A percentile compares a stretch with the other conserved stretches of the same genome.
phyloP scores from a whole-genome alignment of 2,329 filamentous ascomycete species.

The Exophiala calicioides region DNA sequence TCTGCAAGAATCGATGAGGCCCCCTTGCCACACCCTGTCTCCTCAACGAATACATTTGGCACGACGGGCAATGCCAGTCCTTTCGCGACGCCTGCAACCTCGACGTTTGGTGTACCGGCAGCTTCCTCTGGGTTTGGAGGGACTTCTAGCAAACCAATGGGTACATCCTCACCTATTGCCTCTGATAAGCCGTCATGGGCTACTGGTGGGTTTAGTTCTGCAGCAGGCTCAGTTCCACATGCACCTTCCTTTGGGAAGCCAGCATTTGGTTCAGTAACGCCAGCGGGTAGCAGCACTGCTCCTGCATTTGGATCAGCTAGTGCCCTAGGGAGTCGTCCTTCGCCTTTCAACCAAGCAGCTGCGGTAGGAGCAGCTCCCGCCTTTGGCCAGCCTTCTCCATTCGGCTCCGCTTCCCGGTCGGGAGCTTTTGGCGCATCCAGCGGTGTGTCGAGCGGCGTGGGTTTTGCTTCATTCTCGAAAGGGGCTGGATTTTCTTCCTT shows the following conservation, averaged over 20 bases:
- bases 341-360: constrained; percentile 39
- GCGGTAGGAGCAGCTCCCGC: constrained; percentile 10
- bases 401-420: constrained; percentile 11
- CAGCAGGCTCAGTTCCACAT: constrained; percentile 6
- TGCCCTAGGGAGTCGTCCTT: constrained; percentile 34
- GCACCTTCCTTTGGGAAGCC: constrained; percentile 28
- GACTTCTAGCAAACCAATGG: constrained; percentile 23
- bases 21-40: constrained; percentile 12
- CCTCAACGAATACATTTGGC: constrained; percentile 13
- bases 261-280: constrained; percentile 40
- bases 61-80: constrained; percentile 28
- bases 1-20: neutral
- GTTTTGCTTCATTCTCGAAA: constrained; percentile 35
- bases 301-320: constrained; percentile 41
- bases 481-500: constrained; percentile 30
- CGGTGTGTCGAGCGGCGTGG: constrained; percentile 16
- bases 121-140: constrained; percentile 28
- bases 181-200: constrained; percentile 33
- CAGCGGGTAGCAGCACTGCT: constrained; percentile 26
- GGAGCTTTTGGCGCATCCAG: constrained; percentile 26
- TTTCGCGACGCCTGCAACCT: constrained; percentile 40
- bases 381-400: constrained; percentile 27
- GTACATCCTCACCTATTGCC: constrained; percentile 34
- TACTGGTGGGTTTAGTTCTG: constrained; percentile 29
- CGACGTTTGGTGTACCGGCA: constrained; percentile 21